Evolutionary conservation across 2,329 filamentous ascomycete species (phyloP).

Genomic region (Onygenales sp.): DNA sequence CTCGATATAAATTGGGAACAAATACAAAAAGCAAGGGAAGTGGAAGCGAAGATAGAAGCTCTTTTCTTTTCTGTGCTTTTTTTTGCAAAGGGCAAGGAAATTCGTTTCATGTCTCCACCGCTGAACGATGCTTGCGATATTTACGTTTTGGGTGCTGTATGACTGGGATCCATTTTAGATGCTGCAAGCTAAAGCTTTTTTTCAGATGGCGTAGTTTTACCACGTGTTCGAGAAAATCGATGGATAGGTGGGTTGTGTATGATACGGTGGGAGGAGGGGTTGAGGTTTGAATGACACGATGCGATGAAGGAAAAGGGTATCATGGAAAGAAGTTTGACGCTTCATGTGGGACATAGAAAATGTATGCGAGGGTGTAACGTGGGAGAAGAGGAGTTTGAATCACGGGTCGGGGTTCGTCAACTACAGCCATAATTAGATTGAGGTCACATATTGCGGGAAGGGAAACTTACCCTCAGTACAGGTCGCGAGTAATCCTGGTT

Average conservation of each 20-base stretch:
- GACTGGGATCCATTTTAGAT: neutral
- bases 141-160: too few species aligned
- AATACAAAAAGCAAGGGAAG: too few species aligned
- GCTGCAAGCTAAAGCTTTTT: neutral
- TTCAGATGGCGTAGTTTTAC: neutral
- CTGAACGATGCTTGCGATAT: too few species aligned
- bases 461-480: slow-evolving; percentile 30
- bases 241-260: neutral
- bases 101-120: neutral
- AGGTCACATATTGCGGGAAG: neutral
- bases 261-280: neutral
- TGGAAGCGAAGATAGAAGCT: too few species aligned
- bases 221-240: neutral
- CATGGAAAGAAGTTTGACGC: neutral
- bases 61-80: neutral
- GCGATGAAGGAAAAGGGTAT: slow-evolving; percentile 1
- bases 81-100: neutral
- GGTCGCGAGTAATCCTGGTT: slow-evolving; percentile 40
- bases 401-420: slow-evolving; percentile 12
- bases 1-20: too few species aligned
- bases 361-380: neutral
- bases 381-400: neutral
- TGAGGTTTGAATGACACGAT: neutral
- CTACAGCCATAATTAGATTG: slow-evolving; percentile 1
- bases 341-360: neutral